Conservation (phyloP, 139 green algal species). For the Tetradesmus lagerheimii region DNA sequence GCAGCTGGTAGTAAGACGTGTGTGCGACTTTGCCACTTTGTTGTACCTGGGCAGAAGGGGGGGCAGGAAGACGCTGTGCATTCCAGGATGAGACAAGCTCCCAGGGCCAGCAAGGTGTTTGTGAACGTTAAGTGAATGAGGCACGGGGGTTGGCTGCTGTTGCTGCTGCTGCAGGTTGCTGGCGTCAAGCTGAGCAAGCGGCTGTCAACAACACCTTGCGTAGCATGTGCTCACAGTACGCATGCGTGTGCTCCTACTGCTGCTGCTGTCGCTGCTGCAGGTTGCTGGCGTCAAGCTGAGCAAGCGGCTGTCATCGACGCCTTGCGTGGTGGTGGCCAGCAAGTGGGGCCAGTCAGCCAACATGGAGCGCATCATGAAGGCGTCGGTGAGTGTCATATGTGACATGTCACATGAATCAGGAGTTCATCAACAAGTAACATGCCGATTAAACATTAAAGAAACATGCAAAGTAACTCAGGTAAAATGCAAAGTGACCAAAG, state of each 20-base stretch:
- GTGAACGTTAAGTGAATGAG: no score
- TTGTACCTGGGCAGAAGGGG: no score
- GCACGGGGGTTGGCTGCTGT: no score
- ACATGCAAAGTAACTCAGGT: no score
- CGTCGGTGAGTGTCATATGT: conserved; percentile 59
- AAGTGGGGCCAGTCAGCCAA: conserved; percentile 98
- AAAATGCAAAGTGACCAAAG: no score
- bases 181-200: conserved; percentile 84
- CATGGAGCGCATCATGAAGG: conserved; percentile 98
- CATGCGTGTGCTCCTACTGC: neutral
- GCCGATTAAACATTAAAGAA: no score
- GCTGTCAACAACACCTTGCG: conserved; percentile 87
- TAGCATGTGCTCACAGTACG: neutral
- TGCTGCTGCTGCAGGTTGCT: conserved; percentile 35
- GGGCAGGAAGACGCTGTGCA: no score
- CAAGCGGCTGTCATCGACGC: conserved; percentile 86
- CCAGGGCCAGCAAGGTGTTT: no score
- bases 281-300: conserved; percentile 78
- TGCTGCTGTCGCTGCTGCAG: neutral
- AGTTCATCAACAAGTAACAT: no score
- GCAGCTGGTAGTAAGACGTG: conserved; percentile 58
- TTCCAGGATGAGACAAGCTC: no score
- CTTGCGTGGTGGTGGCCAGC: conserved; percentile 92
- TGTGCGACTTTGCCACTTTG: neutral
- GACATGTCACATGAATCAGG: neutral